phyloP scores from a whole-genome alignment of 495 filamentous ascomycete genomes.

The Hamigera avellanea region DNA sequence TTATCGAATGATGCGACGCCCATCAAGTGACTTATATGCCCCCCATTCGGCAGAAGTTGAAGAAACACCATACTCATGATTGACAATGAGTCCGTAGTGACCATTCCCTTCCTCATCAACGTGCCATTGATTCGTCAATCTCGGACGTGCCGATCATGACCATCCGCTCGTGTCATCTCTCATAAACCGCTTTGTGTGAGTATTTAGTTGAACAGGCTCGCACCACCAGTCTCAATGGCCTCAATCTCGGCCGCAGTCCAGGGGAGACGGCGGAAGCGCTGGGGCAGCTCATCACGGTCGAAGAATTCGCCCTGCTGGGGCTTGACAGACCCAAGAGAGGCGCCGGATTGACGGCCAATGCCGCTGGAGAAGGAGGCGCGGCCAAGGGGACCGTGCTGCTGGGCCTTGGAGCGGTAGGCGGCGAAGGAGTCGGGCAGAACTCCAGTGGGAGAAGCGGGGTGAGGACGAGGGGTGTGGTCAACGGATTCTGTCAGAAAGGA shows the following conservation, averaged over 20 bases:
- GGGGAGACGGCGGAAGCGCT: conserved; percentile 62
- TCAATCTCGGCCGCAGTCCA: conserved; percentile 81
- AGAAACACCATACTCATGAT: not conserved
- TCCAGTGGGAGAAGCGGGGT: conserved; percentile 53
- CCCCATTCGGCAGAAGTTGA: no score
- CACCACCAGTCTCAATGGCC: conserved; percentile 85
- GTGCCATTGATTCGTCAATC: not conserved
- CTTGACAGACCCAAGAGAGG: conserved; percentile 56
- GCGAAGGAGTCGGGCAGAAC: conserved; percentile 67
- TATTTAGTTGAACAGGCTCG: conserved; percentile 47
- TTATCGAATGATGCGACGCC: no score
- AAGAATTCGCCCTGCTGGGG: conserved; percentile 68
- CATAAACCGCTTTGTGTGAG: not conserved
- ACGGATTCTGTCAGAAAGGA: conserved; percentile 39
- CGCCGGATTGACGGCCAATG: conserved; percentile 55
- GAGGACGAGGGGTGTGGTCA: conserved; percentile 56
- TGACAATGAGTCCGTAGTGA: no score
- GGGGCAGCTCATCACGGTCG: conserved; percentile 78
- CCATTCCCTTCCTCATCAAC: not conserved
- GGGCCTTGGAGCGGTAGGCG: conserved; percentile 80
- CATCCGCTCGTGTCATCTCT: not conserved
- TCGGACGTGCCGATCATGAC: not conserved
- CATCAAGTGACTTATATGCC: no score
- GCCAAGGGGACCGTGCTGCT: conserved; percentile 82
- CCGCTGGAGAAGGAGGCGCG: conserved; percentile 32